These are phyloP conservation scores for Atkinsonella hypoxylon DNA, from an alignment of 2,329 filamentous ascomycete species.

Conservation along the genomic window DNA sequence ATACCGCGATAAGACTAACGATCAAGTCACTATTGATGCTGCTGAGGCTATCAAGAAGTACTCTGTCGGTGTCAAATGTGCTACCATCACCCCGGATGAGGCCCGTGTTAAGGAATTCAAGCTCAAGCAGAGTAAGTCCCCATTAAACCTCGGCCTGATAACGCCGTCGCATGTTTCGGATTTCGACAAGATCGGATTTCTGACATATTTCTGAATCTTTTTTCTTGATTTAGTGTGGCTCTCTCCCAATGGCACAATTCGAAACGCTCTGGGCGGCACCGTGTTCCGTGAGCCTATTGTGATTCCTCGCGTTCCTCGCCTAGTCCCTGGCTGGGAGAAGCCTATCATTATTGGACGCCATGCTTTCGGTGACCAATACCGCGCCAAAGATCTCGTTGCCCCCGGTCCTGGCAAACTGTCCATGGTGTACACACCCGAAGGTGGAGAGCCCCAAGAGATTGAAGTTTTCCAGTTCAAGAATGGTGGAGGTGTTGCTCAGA, in stretches of 20 bases:
- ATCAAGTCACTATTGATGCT: slow-evolving; percentile 89
- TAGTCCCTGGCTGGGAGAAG: slow-evolving; percentile 96
- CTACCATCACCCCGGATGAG: slow-evolving; percentile 97
- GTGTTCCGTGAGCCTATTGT: slow-evolving; percentile 99
- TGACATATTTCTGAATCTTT: slow-evolving; percentile 4
- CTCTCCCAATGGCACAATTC: slow-evolving; percentile 85
- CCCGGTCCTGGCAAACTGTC: slow-evolving; percentile 75
- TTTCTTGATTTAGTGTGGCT: slow-evolving; percentile 69
- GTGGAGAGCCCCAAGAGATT: slow-evolving; percentile 71
- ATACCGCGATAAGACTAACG: slow-evolving; percentile 92
- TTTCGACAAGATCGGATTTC: not conserved
- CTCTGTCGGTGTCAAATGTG: slow-evolving; percentile 96
- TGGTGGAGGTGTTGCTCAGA: slow-evolving; percentile 79
- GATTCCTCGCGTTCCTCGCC: slow-evolving; percentile 81
- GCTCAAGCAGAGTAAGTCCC: slow-evolving; percentile 78
- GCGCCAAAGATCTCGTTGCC: slow-evolving; percentile 83
- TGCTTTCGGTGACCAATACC: slow-evolving; percentile 97
- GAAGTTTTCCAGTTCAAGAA: slow-evolving; percentile 85
- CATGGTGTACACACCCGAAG: slow-evolving; percentile 87
- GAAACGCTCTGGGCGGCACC: slow-evolving; percentile 71
- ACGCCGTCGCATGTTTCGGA: not conserved
- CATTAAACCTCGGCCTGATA: not conserved
- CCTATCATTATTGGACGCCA: slow-evolving; percentile 98
- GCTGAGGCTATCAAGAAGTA: slow-evolving; percentile 99
- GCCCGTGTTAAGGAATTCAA: slow-evolving; percentile 94